Conservation (phyloP, 2,329 filamentous ascomycete genomes). For the Aureobasidium sp. region DNA sequence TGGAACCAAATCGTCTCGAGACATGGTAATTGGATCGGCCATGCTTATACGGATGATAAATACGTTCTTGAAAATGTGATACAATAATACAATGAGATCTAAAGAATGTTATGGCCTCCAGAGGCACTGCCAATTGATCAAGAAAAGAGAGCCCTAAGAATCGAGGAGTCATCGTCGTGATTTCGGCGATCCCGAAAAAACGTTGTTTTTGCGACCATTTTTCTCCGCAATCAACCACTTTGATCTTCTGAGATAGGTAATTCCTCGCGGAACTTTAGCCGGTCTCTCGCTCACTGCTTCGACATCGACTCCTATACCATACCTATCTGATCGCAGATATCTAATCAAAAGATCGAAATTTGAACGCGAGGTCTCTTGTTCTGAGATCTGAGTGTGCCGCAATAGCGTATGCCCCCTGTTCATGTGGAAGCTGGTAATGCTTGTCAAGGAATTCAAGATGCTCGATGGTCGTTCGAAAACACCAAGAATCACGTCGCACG, state of each 20-base stretch:
- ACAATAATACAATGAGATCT: not conserved
- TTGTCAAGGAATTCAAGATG: no score
- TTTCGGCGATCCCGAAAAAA: not conserved
- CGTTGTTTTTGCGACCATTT: not conserved
- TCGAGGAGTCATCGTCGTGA: slow-evolving; percentile 1
- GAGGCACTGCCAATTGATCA: not conserved
- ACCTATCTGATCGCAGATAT: not conserved
- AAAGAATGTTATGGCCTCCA: not conserved
- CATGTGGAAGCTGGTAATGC: no score
- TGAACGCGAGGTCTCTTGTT: no score
- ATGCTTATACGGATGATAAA: not conserved
- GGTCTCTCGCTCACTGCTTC: not conserved
- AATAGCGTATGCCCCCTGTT: no score
- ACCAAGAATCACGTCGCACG: no score
- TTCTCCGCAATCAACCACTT: not conserved
- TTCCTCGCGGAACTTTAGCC: not conserved
- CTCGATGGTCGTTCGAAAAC: no score
- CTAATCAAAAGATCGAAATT: not conserved
- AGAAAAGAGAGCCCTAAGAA: not conserved
- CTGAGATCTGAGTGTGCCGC: no score
- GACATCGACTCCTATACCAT: no score
- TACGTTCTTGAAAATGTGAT: not conserved
- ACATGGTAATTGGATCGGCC: slow-evolving; percentile 3
- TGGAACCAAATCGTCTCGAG: not conserved
- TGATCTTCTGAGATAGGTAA: not conserved